Percentiles rank a stretch among this genome's conserved stretches.
Conservation (phyloP, 1,284 basidiomycete species). For the Ustilago curta region DNA sequence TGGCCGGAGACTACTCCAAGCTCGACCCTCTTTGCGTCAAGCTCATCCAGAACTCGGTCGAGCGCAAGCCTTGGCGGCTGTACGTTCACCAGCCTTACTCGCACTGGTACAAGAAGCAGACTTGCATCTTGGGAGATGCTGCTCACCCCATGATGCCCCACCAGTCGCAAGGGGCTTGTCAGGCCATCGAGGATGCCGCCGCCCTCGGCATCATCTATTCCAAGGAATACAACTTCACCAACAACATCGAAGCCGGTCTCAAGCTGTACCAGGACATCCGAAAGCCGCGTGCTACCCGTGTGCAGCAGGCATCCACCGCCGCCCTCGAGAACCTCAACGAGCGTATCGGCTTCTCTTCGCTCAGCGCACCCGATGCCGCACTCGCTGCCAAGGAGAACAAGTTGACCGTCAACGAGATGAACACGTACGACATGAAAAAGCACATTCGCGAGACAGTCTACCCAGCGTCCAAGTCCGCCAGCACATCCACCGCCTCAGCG, state of each 20-base stretch:
- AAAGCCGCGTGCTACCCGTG: constrained; percentile 70
- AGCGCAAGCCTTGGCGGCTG: constrained; percentile 69
- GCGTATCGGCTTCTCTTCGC: constrained; percentile 69
- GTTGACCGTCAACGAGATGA: constrained; percentile 64
- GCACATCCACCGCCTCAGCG: background rate
- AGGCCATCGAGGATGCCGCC: constrained; percentile 50
- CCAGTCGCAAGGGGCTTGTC: constrained; percentile 50
- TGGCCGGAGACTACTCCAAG: constrained; percentile 64
- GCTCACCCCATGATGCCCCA: constrained; percentile 55
- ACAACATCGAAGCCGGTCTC: constrained; percentile 63
- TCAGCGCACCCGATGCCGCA: constrained; percentile 68
- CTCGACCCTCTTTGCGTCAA: constrained; percentile 68
- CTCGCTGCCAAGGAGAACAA: constrained; percentile 68
- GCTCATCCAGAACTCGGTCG: constrained; percentile 66
- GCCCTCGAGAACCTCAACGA: constrained; percentile 71
- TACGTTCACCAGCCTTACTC: constrained; percentile 70
- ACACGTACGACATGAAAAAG: constrained; percentile 55
- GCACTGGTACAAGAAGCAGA: constrained; percentile 67
- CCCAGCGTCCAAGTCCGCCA: constrained; percentile 7
- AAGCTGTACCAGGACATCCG: constrained; percentile 69
- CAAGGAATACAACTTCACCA: constrained; percentile 59
- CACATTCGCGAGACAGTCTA: constrained; percentile 38
- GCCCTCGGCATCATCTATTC: constrained; percentile 48
- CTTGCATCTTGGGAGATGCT: constrained; percentile 67
- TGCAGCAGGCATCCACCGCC: constrained; percentile 66